Evolutionary conservation across 164 flowering plant species (phyloP).

Genomic region (Tetracentron sinense): DNA sequence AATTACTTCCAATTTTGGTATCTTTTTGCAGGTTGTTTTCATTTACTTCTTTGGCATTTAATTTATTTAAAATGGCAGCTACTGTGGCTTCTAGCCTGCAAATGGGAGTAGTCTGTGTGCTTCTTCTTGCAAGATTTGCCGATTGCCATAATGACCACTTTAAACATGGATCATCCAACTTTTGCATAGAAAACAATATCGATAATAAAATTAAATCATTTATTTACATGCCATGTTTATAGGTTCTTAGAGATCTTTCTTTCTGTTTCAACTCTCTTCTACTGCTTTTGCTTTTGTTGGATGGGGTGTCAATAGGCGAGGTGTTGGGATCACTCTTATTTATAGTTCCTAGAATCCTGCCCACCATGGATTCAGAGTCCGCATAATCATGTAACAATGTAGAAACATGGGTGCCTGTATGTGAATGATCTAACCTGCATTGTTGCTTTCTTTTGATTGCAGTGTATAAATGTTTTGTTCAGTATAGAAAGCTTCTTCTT

Average conservation of each 20-base stretch:
- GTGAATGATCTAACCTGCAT: constrained; percentile 23
- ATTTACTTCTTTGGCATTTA: constrained; percentile 9
- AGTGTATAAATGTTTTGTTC: neutral
- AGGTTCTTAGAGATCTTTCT: too few relatives aligned
- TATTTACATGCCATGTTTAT: too few relatives aligned
- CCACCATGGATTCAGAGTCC: constrained; percentile 97
- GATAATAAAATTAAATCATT: constrained; percentile 73
- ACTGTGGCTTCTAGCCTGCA: constrained; percentile 53
- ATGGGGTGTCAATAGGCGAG: too few relatives aligned
- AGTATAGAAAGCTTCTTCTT: neutral
- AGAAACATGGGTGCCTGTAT: constrained; percentile 99
- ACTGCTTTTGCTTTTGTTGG: too few relatives aligned
- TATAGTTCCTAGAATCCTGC: too few relatives aligned
- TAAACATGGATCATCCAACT: too few relatives aligned
- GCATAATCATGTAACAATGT: too few relatives aligned
- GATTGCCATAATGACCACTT: too few relatives aligned
- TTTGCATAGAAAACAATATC: too few relatives aligned
- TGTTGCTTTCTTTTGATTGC: neutral
- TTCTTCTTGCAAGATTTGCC: constrained; percentile 30
- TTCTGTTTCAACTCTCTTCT: too few relatives aligned
- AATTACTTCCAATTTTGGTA: neutral
- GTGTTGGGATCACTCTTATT: too few relatives aligned
- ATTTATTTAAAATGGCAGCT: constrained; percentile 48
- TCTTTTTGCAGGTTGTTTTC: constrained; percentile 19
- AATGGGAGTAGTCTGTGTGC: constrained; percentile 42